Base-by-base conservation (phyloP, 192 early-diverging fungal species). In the Endogone sp. region DNA sequence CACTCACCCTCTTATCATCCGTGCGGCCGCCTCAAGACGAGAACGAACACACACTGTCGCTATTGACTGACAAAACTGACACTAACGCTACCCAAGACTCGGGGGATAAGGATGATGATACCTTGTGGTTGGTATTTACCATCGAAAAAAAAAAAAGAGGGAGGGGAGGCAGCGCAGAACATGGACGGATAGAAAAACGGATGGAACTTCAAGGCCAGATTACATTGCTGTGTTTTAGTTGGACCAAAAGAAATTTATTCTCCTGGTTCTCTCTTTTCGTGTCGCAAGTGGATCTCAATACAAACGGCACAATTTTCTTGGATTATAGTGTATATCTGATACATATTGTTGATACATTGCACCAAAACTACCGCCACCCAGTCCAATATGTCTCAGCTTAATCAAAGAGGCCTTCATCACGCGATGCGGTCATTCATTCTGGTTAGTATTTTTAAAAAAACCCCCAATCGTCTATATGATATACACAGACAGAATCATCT, bases 361-460 rank as follows among this genome's bases (percentile, higher is more conserved):
- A n/a, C n/a, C n/a, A n/a, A n/a, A n/a, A n/a, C n/a, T n/a, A 49
- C 37, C 37, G 37, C 1, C 37, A 16, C 37, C 9, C 37, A 81
- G 92, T 66, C 87, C 92, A n/a, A 91, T 94, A 28, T 94, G 92
- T 64, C 68, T 88, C 22, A 75, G 82, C 30, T 69, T 80, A 21
- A 89, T 94, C 62, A 75, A 77, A 37, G 85, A 91, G 49, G 88
- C 91, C 0, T 91, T 90, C 70, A 85, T 92, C 75, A 82, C 91
- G 4, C 81, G 82, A n/a, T 94, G 92, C 70, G 91, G 92, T 0
- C 92, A 94, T 75, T 90, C 89, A 4, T 94, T 92, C 77, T 94
- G 90, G 85, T 85, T 72, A 71, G 65, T 62, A 62, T 32, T 49
- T 49, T n/a, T n/a, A n/a, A n/a, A n/a, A n/a, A n/a, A n/a, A n/a